These are phyloP conservation scores for Xylaria nigripes DNA, from an alignment of 495 filamentous ascomycete species.

Conservation along the genomic window DNA sequence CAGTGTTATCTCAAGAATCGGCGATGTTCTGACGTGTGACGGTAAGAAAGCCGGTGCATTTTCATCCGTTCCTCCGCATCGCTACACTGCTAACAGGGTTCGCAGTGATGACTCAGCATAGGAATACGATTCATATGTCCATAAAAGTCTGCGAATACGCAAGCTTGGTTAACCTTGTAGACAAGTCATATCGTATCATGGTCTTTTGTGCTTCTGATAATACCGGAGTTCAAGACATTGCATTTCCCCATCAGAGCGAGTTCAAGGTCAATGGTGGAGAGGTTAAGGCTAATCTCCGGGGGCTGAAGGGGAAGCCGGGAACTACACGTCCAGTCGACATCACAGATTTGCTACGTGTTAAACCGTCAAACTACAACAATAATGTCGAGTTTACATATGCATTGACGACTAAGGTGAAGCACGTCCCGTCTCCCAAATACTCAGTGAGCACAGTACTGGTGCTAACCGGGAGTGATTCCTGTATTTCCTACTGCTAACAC, in stretches of 20 bases:
- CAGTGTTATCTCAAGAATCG: slow-evolving; percentile 51
- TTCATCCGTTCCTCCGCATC: background rate
- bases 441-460: slow-evolving; percentile 16
- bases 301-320: slow-evolving; percentile 89
- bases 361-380: slow-evolving; percentile 58
- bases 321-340: slow-evolving; percentile 90
- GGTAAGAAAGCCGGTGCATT: slow-evolving; percentile 39
- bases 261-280: slow-evolving; percentile 83
- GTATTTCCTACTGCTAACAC: slow-evolving; percentile 12
- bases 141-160: slow-evolving; percentile 46
- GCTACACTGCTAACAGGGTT: slow-evolving; percentile 1
- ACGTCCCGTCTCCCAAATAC: slow-evolving; percentile 9
- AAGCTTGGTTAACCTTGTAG: slow-evolving; percentile 42
- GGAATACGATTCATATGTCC: slow-evolving; percentile 44
- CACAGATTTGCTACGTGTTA: slow-evolving; percentile 64
- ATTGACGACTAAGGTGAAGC: slow-evolving; percentile 67
- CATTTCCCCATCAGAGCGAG: slow-evolving; percentile 87
- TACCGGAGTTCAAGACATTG: slow-evolving; percentile 59
- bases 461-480: slow-evolving; percentile 6
- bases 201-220: slow-evolving; percentile 65
- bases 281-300: slow-evolving; percentile 80
- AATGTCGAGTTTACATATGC: slow-evolving; percentile 82
- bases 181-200: slow-evolving; percentile 58
- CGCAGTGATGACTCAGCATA: slow-evolving; percentile 51
- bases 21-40: slow-evolving; percentile 56